These are phyloP conservation scores for carrot (Daucus carota) DNA, from an alignment of 129 eudicot genomes.

Conservation along the genomic window DH1_v3.0 NC_030382.2:42148501-42149000, in stretches of 20 bases:
- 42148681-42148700: conserved; percentile 72
- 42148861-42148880: background rate
- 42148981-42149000: conserved; percentile 42
- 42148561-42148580: conserved; percentile 64
- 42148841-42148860: background rate
- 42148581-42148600: conserved; percentile 84
- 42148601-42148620: conserved; percentile 14
- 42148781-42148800: background rate
- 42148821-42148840: background rate
- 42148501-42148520: conserved; percentile 68
- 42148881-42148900: background rate
- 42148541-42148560: conserved; percentile 39
- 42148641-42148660: conserved; percentile 7
- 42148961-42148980: conserved; percentile 47
- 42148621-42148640: background rate
- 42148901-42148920: background rate
- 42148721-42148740: conserved; percentile 40
- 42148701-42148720: conserved; percentile 67
- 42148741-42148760: conserved; percentile 31
- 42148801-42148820: background rate
- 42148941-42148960: background rate
- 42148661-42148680: conserved; percentile 28
- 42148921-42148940: background rate
- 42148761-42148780: conserved; percentile 27
- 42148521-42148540: conserved; percentile 69